Evolutionary conservation across 208 protist species (phyloP).

Genomic region (Leptomonas seymouri): DNA sequence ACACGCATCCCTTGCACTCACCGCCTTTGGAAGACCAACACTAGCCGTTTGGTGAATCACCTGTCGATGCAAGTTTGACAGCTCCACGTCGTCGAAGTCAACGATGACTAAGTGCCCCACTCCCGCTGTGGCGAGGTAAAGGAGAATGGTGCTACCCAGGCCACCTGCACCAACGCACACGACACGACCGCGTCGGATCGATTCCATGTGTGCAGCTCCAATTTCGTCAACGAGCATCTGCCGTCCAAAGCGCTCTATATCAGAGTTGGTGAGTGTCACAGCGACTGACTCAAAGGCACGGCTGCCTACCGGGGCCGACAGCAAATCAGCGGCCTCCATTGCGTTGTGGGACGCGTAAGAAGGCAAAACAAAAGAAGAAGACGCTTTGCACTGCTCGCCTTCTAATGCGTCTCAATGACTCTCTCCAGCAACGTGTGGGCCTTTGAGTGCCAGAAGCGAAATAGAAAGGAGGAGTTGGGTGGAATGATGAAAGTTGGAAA

Average conservation of each 20-base stretch:
- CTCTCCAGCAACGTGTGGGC: no score
- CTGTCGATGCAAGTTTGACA: conserved; percentile 95
- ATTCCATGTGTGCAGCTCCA: conserved; percentile 69
- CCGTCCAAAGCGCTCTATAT: conserved; percentile 88
- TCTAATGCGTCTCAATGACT: no score
- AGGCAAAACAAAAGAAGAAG: conserved; percentile 11
- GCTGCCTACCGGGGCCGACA: background rate
- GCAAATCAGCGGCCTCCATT: background rate
- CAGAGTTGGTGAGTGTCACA: conserved; percentile 49
- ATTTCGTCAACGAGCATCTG: conserved; percentile 91
- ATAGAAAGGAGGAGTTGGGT: no score
- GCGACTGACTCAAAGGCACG: conserved; percentile 33
- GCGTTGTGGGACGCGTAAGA: background rate
- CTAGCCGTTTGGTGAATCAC: conserved; percentile 84
- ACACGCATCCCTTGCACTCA: conserved; percentile 75
- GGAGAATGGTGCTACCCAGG: conserved; percentile 90
- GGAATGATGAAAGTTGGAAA: no score
- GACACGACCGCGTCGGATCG: conserved; percentile 63
- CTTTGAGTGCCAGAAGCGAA: no score
- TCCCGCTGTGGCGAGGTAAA: conserved; percentile 95
- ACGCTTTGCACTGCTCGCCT: background rate
- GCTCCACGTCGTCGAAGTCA: conserved; percentile 94
- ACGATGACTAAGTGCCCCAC: conserved; percentile 90
- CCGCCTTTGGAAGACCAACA: conserved; percentile 79
- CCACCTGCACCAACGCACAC: conserved; percentile 95